These are phyloP conservation scores for Takakia lepidozioides DNA, from an alignment of 225 moss, liverwort and hornwort species.

Conservation along the genomic window DNA sequence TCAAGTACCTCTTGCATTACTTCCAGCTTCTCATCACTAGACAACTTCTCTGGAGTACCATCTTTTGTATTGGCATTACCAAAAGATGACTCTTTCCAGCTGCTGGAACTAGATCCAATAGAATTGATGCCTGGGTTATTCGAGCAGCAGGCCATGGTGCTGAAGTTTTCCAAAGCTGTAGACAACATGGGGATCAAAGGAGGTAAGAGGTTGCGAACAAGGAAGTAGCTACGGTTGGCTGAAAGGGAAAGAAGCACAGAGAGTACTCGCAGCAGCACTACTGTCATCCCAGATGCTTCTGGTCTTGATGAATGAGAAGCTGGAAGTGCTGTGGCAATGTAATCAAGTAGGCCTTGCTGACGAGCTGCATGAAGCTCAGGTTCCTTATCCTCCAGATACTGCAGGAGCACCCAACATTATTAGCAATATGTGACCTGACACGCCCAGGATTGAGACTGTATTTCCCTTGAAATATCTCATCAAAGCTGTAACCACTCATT, in stretches of 20 bases:
- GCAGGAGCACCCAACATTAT: slow-evolving; percentile 1
- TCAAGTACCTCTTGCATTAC: slow-evolving; percentile 26
- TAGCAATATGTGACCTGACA: no score
- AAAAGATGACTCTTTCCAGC: slow-evolving; percentile 10
- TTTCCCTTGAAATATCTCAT: no score
- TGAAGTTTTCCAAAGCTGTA: slow-evolving; percentile 31
- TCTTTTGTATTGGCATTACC: slow-evolving; percentile 3
- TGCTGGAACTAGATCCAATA: neutral
- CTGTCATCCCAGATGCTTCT: slow-evolving; percentile 19
- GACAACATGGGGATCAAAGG: slow-evolving; percentile 27
- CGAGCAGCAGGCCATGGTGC: slow-evolving; percentile 13
- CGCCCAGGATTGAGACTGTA: no score
- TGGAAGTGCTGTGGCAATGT: slow-evolving; percentile 5
- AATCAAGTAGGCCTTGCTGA: slow-evolving; percentile 18
- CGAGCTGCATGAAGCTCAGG: slow-evolving; percentile 26
- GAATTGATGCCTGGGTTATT: slow-evolving; percentile 7
- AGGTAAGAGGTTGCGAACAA: slow-evolving; percentile 26
- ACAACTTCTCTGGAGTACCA: slow-evolving; percentile 12
- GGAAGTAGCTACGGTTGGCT: slow-evolving; percentile 26
- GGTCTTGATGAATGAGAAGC: slow-evolving; percentile 9
- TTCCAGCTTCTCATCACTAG: slow-evolving; percentile 14
- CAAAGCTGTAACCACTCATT: no score
- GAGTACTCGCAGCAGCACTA: slow-evolving; percentile 20
- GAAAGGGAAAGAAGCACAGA: slow-evolving; percentile 18
- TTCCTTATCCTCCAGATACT: slow-evolving; percentile 24